Base-by-base conservation (phyloP, 257 asterid genomes). In the Solanum peruvianum region DNA sequence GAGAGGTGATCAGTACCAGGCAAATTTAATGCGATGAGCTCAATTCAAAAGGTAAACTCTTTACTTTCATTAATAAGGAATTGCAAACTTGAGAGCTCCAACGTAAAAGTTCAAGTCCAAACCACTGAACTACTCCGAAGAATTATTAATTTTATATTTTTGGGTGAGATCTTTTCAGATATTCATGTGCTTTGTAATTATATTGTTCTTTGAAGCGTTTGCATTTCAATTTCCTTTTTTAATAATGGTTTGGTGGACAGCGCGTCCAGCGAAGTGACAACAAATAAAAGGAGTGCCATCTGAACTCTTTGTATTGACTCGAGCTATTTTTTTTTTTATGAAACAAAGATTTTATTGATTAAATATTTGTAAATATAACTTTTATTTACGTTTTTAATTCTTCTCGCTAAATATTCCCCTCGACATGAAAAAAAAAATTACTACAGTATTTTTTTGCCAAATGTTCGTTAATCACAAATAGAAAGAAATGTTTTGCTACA, bases 231-330 rank as follows among this genome's bases (percentile, higher is more conserved):
- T 45, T 80, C 27, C 33, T 29, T 2, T 62, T 56, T 18, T 56
- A 18, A 45, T 16, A 5, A 47, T 80, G 85, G 67, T 80, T 78
- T 78, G 84, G 84, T 80, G 44, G 85, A 45, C 85, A 47, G 42
- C 42, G 39, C n/a, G 83, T 78, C 84, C 84, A 78, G 85, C 67
- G 29, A 47, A 29, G 29, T 47, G 85, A 80, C 85, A 80, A 80
- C 84, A 27, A 80, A 47, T 27, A 47, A 47, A 47, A 47, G 42
- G 23, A 6, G 84, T 15, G 67, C 42, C 84, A 9, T 29, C 66
- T 47, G 4, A 80, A 27, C 9, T 47, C 67, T 47, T 47, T 47
- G 66, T 18, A 80, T 47, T 27, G 16, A 80, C 67, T 80, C 85
- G 21, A 80, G 29, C 69, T 62, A 23, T 60, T 23, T 11, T 23